Conservation (phyloP, 2,329 filamentous ascomycete species). For the Pseudogymnoascus sp. region DNA sequence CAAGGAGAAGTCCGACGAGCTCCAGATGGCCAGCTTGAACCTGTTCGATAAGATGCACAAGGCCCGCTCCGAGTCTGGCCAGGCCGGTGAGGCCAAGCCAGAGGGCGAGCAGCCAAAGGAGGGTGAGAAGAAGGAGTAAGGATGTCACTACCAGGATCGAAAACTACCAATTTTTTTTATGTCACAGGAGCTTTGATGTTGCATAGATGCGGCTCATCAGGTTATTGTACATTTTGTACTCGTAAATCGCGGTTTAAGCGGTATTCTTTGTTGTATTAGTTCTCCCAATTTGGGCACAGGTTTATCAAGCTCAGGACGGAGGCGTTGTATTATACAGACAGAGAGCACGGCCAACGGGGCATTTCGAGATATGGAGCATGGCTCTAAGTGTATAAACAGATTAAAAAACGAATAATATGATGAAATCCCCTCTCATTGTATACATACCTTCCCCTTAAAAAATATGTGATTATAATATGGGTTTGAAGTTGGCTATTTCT, state of each 20-base stretch:
- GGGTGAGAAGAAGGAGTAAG: constrained; percentile 62
- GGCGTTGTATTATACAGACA: constrained; percentile 8
- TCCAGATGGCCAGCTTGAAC: constrained; percentile 90
- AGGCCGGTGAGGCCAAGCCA: constrained; percentile 38
- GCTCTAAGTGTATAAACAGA: constrained; percentile 31
- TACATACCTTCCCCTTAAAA: not conserved
- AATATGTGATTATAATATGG: not conserved
- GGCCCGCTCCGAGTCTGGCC: constrained; percentile 63
- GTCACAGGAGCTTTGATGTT: constrained; percentile 22
- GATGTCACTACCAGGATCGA: constrained; percentile 16
- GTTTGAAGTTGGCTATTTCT: not conserved
- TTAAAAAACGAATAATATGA: constrained; percentile 43
- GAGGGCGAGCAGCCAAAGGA: constrained; percentile 40
- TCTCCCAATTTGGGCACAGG: constrained; percentile 16
- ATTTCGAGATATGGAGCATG: constrained; percentile 8
- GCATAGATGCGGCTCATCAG: constrained; percentile 27
- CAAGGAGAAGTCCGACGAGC: constrained; percentile 97
- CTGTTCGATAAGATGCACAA: constrained; percentile 99
- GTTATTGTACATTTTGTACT: constrained; percentile 27
- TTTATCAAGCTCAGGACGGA: constrained; percentile 26
- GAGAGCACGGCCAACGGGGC: not conserved
- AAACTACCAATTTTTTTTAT: constrained; percentile 19
- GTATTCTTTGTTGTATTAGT: constrained; percentile 28
- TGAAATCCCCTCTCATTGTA: constrained; percentile 47
- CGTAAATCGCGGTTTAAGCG: constrained; percentile 28